Evolutionary conservation across 176 grass and related monocot genomes (phyloP).

Genomic region (Avena insularis): DNA sequence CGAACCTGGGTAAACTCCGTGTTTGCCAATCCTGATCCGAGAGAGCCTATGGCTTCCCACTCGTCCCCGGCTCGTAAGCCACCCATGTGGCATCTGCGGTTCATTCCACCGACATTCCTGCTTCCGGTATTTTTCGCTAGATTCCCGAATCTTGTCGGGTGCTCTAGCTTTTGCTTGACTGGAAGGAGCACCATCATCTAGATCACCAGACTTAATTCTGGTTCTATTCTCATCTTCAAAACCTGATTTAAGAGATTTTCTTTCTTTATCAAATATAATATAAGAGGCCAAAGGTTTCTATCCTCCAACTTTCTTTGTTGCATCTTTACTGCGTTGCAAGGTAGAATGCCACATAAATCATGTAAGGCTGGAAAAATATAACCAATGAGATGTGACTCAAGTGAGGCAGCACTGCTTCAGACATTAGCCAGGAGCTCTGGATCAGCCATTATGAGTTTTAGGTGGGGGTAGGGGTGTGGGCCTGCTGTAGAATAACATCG

Average conservation of each 20-base stretch:
- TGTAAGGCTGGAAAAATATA: slow-evolving; percentile 17
- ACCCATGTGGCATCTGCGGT: no score
- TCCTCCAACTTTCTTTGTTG: slow-evolving; percentile 58
- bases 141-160: slow-evolving; percentile 19
- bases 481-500: slow-evolving; percentile 48
- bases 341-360: slow-evolving; percentile 46
- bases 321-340: slow-evolving; percentile 44
- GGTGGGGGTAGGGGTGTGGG: not conserved
- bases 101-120: not conserved
- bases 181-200: slow-evolving; percentile 42
- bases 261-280: slow-evolving; percentile 56
- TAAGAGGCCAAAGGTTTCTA: slow-evolving; percentile 73
- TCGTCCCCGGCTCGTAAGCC: no score
- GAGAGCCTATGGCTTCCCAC: no score
- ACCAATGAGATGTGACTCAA: not conserved
- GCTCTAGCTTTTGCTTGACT: slow-evolving; percentile 49
- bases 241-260: slow-evolving; percentile 46
- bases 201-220: slow-evolving; percentile 39
- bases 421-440: not conserved
- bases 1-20: no score
- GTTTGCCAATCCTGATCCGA: no score
- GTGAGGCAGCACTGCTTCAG: not conserved
- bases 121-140: slow-evolving; percentile 49
- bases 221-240: slow-evolving; percentile 36
- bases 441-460: slow-evolving; percentile 19